phyloP scores from a whole-genome alignment of 768 basidiomycete species.

The Boletus vinaceobasis region DNA sequence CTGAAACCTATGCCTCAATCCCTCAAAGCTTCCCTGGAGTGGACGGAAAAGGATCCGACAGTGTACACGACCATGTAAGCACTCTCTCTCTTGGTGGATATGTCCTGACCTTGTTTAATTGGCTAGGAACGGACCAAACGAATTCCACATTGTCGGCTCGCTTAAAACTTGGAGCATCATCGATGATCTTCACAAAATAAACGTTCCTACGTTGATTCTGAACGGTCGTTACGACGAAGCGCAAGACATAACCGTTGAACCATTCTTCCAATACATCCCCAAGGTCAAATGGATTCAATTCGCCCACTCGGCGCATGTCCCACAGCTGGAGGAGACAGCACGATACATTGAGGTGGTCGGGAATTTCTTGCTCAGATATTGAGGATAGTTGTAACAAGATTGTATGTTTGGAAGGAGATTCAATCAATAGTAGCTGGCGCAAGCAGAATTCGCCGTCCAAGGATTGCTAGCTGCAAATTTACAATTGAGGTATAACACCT shows the following conservation, averaged over 20 bases:
- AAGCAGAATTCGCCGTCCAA: not conserved
- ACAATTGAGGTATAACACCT: conserved; percentile 10
- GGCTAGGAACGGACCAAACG: conserved; percentile 39
- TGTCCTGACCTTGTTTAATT: not conserved
- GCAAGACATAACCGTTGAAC: conserved; percentile 32
- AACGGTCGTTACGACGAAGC: conserved; percentile 39
- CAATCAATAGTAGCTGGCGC: not conserved
- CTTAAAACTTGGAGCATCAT: conserved; percentile 37
- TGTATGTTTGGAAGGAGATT: not conserved
- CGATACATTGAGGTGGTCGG: conserved; percentile 33
- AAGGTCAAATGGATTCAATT: conserved; percentile 38
- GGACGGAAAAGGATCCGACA: conserved; percentile 43
- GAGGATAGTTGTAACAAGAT: not conserved
- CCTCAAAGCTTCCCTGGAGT: conserved; percentile 31
- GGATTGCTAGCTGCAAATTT: conserved; percentile 2
- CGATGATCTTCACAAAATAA: conserved; percentile 32
- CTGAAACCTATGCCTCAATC: conserved; percentile 44
- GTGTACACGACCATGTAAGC: conserved; percentile 47
- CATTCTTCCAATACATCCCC: conserved; percentile 32
- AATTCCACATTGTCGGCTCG: conserved; percentile 33
- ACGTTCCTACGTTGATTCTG: conserved; percentile 31
- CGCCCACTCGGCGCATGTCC: conserved; percentile 34
- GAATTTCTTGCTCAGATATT: conserved; percentile 25
- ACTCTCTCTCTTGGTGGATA: not conserved
- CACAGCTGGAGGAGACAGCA: conserved; percentile 37